Base-by-base conservation (phyloP, 805 yeast genomes). In the Kuraishia floccosa region DNA sequence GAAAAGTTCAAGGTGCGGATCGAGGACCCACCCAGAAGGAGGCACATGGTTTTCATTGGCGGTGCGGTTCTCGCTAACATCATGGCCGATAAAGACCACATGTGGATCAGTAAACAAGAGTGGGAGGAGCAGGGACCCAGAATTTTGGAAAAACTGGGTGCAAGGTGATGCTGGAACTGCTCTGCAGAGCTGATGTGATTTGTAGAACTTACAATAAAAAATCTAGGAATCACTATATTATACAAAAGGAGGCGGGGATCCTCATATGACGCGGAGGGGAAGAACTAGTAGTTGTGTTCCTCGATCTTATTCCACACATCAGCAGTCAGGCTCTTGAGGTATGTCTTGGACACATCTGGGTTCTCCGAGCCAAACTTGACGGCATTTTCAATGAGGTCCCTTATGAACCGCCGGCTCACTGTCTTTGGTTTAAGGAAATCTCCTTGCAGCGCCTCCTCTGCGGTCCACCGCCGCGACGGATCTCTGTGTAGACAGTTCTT, bases 11-110 rank as follows among this genome's bases (percentile, higher is more conserved):
- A 91, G 58, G 96, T 91, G 25, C 75, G 89, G 58, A 91, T 91
- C 47, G 97, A 91, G 56, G 97, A 91, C 55, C 97, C 98, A 25
- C 98, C 98, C 43, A 76, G 97, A 65, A 85, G 98, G 67, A 81
- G 87, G 54, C 96, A 91, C 57, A 89, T 91, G 96, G 98, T 91
- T 22, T 91, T 91, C 58, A 77, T 89, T 42, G 98, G 98, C 44
- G 98, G 98, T 46, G 97, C 97, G 4, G 97, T 91, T 14, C 68
- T 91, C 51, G 97, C 98, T 21, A 85, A 82, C 51, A 89, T 91
- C 44, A 91, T 91, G 97, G 94, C 94, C 28, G 96, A 87, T 54
- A 91, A 89, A 56, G 96, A 87, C 42, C 96, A 87, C 50, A 83
- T 91, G 94, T 91, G 98, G 98, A 73, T 91, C 43, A 66, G 84